Base-by-base conservation (phyloP, 495 filamentous ascomycete genomes). In the Podospora pseudopauciseta region DNA sequence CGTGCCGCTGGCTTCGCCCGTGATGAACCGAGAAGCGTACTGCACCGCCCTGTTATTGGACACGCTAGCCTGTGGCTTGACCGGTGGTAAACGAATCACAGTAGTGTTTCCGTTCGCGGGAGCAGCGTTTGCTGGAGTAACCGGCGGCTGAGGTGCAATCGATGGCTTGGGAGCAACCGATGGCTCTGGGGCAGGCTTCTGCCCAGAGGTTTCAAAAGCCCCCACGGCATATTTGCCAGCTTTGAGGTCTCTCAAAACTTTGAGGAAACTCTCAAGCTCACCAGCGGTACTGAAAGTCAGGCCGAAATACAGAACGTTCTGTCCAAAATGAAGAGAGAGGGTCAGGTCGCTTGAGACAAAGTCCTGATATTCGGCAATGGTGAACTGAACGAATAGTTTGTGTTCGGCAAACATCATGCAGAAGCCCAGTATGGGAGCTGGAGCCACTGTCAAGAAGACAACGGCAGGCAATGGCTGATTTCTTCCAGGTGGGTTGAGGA, bases 301-400 rank as follows among this genome's bases (percentile, higher is more conserved):
- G 15, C 15, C 6, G 28, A 34, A 56, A 18, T 16, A 26, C 16
- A 58, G 28, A 13, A 49, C 39, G 15, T 49, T 49, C 39, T 6
- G 2, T 11, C 39, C 39, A 16, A 49, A 49, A 49, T 49, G 39
- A 49, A 49, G 39, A 2, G 39, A 49, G 39, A 49, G 39, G 15
- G 39, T 49, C 39, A 49, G 15, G 39, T 32, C 65, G 9, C 65
- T 62, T 0, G 20, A 60, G 2, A 57, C 16, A 54, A 64, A 70
- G 27, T 67, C 65, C 26, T 64, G 23, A 54, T 61, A 70, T 11
- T 32, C 34, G 0, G 68, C 44, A 7, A 70, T 65, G 7, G 69
- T 16, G 61, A 61, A 70, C 19, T 67, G 27, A 30, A 56, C 65
- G 32, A 57, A 67, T 13, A 56, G 56, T 34, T 19, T 53, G 19